Conservation (phyloP, 179 eudicot species). For the Pouteria campechiana region DNA sequence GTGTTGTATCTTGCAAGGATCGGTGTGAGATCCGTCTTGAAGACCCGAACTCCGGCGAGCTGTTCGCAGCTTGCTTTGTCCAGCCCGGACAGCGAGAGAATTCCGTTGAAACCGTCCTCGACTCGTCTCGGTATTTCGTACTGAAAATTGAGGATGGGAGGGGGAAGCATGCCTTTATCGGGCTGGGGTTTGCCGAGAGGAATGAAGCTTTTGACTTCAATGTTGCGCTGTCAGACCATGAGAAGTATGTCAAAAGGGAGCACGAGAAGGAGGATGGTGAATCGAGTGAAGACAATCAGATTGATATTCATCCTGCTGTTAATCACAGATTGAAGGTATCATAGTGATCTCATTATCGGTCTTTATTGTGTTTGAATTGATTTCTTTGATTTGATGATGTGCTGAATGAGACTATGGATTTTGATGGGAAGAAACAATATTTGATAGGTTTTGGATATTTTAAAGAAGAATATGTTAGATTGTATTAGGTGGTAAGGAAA, state of each 20-base stretch:
- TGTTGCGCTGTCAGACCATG: slow-evolving; percentile 90
- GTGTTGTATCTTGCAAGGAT: slow-evolving; percentile 66
- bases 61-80: slow-evolving; percentile 87
- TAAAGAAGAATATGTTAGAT: too few relatives aligned
- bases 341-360: too few relatives aligned
- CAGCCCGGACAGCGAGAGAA: slow-evolving; percentile 63
- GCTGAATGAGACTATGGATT: too few relatives aligned
- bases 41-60: slow-evolving; percentile 79
- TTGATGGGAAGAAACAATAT: too few relatives aligned
- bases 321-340: slow-evolving; percentile 80
- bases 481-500: too few relatives aligned
- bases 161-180: slow-evolving; percentile 92
- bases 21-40: slow-evolving; percentile 95
- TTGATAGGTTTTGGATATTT: too few relatives aligned
- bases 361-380: too few relatives aligned
- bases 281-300: slow-evolving; percentile 28
- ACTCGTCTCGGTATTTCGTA: slow-evolving; percentile 85
- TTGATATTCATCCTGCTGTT: slow-evolving; percentile 94
- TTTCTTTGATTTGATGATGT: too few relatives aligned
- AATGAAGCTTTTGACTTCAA: slow-evolving; percentile 98
- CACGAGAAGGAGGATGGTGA: slow-evolving; percentile 37
- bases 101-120: slow-evolving; percentile 77
- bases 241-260: slow-evolving; percentile 78
- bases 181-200: slow-evolving; percentile 79
- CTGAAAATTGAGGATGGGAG: slow-evolving; percentile 82